Conservation (phyloP, 441 rosid genomes). For the Populus hybrid region DNA sequence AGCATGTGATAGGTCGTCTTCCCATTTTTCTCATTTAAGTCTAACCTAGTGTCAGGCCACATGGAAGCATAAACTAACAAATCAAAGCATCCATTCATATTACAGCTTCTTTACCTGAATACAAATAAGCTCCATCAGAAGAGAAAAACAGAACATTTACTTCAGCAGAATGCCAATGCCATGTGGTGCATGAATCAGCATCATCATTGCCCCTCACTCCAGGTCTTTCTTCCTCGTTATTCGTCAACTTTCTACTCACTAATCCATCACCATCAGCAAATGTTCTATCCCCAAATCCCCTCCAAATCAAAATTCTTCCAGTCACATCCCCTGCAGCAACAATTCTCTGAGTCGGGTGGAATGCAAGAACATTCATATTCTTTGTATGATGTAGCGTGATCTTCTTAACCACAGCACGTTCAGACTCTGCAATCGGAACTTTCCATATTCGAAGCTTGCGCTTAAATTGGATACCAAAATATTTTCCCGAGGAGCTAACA, state of each 20-base stretch:
- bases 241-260: slow-evolving; percentile 24
- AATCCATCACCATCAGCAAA: slow-evolving; percentile 31
- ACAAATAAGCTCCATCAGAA: slow-evolving; percentile 90
- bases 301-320: slow-evolving; percentile 93
- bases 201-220: slow-evolving; percentile 92
- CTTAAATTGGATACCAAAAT: slow-evolving; percentile 57
- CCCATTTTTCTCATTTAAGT: neutral
- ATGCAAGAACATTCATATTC: slow-evolving; percentile 59
- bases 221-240: slow-evolving; percentile 65
- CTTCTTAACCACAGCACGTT: slow-evolving; percentile 40
- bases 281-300: slow-evolving; percentile 64
- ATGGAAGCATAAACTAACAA: neutral
- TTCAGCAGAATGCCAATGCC: slow-evolving; percentile 95
- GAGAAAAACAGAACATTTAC: slow-evolving; percentile 77
- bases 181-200: slow-evolving; percentile 88
- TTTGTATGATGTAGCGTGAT: slow-evolving; percentile 82
- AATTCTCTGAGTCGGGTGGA: slow-evolving; percentile 80
- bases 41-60: neutral
- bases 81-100: slow-evolving; percentile 3
- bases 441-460: slow-evolving; percentile 68
- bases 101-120: slow-evolving; percentile 54
- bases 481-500: slow-evolving; percentile 58
- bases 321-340: slow-evolving; percentile 91
- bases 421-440: slow-evolving; percentile 55
- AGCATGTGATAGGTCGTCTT: neutral